Evolutionary conservation across 257 asterid genomes (phyloP), one percentile per base, ranked within the genome.

Genomic region (Haberlea rhodopensis): DNA sequence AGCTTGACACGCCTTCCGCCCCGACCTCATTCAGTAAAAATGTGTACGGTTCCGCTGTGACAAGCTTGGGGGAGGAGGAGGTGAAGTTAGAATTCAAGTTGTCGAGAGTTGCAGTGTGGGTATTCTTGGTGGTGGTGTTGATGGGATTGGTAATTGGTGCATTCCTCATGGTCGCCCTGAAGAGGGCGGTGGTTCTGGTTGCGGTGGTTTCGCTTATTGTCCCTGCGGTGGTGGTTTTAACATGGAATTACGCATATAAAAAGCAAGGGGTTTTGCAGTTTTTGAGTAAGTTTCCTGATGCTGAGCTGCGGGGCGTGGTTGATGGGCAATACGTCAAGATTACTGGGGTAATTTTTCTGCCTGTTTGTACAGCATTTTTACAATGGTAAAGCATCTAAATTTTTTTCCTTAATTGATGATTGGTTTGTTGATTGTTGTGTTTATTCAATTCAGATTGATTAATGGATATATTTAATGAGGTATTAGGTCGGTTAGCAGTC

Each of bases 261-360:
- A 80, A 71, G 65, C 79, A 71, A 4, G 96, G 96, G 15, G 76
- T 84, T 26, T 5, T 80, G 72, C 75, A 90, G 13, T 88, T 77
- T 66, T 53, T 90, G 75, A 77, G 68, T 59, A 79, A 79, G 34
- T 79, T 79, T 62, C 91, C 92, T 19, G 86, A 90, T 56, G 87
- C 86, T 32, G 96, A 90, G 90, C 95, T 90, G 53, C 77, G 97
- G 79, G 95, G 95, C 20, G 95, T 95, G 66, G 69, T 79, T 40
- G 94, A 90, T 78, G 99, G 97, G 29, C 95, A 94, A 85, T 83
- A 65, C 79, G 96, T 94, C 73, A 94, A 94, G 88, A 94, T 90
- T 77, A 90, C 99, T 20, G 99, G 99, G 96, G 99, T 94, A 90
- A 94, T 59, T 2, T 34, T 40, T 40, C 48, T 11, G 48, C 46